Evolutionary conservation across 805 yeast genomes (phyloP), one percentile per base, ranked within the genome.

Genomic region (Brettanomyces anomalus): DNA sequence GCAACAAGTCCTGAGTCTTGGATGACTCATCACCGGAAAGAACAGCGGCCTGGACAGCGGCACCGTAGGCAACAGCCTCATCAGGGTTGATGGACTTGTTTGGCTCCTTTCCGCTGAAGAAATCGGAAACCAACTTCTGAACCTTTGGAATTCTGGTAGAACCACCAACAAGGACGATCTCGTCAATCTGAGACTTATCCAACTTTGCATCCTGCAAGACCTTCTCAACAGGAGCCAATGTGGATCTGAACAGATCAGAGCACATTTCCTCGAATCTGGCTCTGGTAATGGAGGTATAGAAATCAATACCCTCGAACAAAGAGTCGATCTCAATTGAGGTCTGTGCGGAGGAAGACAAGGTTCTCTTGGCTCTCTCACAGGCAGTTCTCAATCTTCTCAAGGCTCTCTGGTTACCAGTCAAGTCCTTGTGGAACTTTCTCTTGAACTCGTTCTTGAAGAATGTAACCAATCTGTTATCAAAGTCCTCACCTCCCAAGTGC

Each of bases 21-120:
- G 95, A 80, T 34, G 96, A 86, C 55, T 89, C 81, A 71, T 88
- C 96, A 72, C 97, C 96, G 46, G 96, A 79, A 65, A 88, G 77
- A 64, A 88, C 87, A 56, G 97, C 96, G 54, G 96, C 96, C 77
- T 88, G 97, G 55, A 88, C 96, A 53, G 96, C 96, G 54, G 97
- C 97, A 82, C 97, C 96, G 73, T 88, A 88, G 60, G 97, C 97
- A 69, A 88, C 97, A 61, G 96, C 96, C 75, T 88, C 96, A 76
- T 88, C 96, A 58, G 97, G 96, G 81, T 88, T 88, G 69, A 88
- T 88, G 43, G 96, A 85, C 72, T 81, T 85, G 76, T 86, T 85
- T 68, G 94, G 95, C 72, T 88, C 95, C 75, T 88, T 89, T 65
- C 96, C 96, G 70, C 88, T 85, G 78, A 89, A 88, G 81, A 81